phyloP scores from a whole-genome alignment of 192 early-diverging fungal genomes.

The Blastocladiella britannica region DNA sequence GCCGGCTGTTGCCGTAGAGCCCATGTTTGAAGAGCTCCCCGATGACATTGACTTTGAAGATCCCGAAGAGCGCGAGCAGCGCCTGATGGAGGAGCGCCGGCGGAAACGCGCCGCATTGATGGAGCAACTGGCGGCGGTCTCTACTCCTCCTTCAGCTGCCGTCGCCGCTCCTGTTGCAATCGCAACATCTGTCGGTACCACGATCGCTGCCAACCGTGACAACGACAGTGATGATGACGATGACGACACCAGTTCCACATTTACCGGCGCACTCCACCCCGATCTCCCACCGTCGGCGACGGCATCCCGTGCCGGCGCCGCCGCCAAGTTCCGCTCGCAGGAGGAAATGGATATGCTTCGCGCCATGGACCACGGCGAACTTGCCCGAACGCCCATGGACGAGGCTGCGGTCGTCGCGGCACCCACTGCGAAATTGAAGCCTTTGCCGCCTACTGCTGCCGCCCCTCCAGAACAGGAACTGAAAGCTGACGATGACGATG shows the following conservation, averaged over 20 bases:
- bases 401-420: conserved; percentile 40
- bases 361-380: conserved; percentile 24
- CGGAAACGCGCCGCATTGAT: conserved; percentile 55
- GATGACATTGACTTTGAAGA: conserved; percentile 14
- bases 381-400: conserved; percentile 12
- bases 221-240: conserved; percentile 10
- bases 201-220: conserved; percentile 10
- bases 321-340: conserved; percentile 15
- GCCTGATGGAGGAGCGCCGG: conserved; percentile 65
- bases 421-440: conserved; percentile 21
- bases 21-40: too few species aligned
- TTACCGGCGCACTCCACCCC: conserved; percentile 33
- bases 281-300: conserved; percentile 64
- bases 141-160: background rate
- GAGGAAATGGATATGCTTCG: conserved; percentile 22
- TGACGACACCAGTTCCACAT: conserved; percentile 9
- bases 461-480: conserved; percentile 9
- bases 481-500: conserved; percentile 49
- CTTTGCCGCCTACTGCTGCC: conserved; percentile 5
- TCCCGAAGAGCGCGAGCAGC: conserved; percentile 51
- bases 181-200: conserved; percentile 6
- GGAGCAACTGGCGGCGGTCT: conserved; percentile 22
- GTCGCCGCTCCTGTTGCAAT: conserved; percentile 6
- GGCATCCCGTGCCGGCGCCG: conserved; percentile 44
- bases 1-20: too few species aligned